phyloP scores from a whole-genome alignment of 164 flowering plant species.

The Tetracentron sinense region DNA sequence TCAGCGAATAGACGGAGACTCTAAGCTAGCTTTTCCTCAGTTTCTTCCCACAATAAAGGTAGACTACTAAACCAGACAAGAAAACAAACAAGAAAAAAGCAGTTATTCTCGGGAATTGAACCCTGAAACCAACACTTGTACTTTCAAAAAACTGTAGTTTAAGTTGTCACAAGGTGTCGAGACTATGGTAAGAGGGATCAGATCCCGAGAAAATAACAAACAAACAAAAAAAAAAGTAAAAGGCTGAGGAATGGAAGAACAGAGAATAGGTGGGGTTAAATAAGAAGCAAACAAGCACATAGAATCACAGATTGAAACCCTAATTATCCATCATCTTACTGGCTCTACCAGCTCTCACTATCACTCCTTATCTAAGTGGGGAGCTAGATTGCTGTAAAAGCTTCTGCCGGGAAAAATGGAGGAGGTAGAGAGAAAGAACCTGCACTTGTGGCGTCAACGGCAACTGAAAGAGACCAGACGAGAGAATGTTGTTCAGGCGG shows the following conservation, averaged over 20 bases:
- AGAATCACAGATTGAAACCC: slow-evolving; percentile 25
- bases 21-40: neutral
- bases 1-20: slow-evolving; percentile 1
- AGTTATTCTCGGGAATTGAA: slow-evolving; percentile 44
- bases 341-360: slow-evolving; percentile 12
- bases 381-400: slow-evolving; percentile 62
- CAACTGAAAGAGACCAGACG: slow-evolving; percentile 41
- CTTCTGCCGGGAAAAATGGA: slow-evolving; percentile 28
- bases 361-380: slow-evolving; percentile 12
- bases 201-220: slow-evolving; percentile 39
- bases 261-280: slow-evolving; percentile 32
- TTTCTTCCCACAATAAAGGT: slow-evolving; percentile 9
- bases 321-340: slow-evolving; percentile 24
- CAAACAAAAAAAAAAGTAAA: slow-evolving; percentile 4
- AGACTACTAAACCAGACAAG: slow-evolving; percentile 15
- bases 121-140: slow-evolving; percentile 4
- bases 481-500: slow-evolving; percentile 10
- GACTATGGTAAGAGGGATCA: slow-evolving; percentile 20
- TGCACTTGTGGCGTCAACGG: slow-evolving; percentile 38
- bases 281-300: slow-evolving; percentile 25
- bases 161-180: neutral
- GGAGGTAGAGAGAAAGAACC: neutral
- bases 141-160: slow-evolving; percentile 4
- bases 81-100: slow-evolving; percentile 7
- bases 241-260: slow-evolving; percentile 28